These are phyloP conservation scores for Phytopythium vexans DNA, from an alignment of 352 stramenopile species.

Conservation along the genomic window DNA sequence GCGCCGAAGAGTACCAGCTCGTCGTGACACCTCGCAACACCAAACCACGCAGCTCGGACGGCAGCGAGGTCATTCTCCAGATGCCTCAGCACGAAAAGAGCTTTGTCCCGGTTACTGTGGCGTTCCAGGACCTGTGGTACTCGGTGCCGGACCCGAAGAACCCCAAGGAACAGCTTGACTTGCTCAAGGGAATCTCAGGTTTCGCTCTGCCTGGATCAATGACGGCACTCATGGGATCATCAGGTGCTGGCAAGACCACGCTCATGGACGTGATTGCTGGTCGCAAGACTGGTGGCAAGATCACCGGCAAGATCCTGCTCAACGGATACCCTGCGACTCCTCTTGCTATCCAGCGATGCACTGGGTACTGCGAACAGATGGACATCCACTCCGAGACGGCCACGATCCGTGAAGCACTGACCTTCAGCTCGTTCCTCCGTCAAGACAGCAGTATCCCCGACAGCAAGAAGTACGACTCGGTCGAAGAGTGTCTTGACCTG, in stretches of 20 bases:
- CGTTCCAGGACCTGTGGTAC: conserved; percentile 29
- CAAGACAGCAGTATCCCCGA: too few species aligned
- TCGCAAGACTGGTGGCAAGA: conserved; percentile 77
- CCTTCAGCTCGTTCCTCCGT: too few species aligned
- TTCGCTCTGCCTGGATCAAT: conserved; percentile 33
- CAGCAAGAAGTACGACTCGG: too few species aligned
- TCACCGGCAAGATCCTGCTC: conserved; percentile 70
- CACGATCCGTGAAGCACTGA: too few species aligned
- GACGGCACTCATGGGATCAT: conserved; percentile 46
- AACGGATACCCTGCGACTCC: conserved; percentile 60
- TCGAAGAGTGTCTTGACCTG: conserved; percentile 44
- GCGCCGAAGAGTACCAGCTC: conserved; percentile 10
- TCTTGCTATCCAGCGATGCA: conserved; percentile 14
- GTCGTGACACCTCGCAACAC: conserved; percentile 13
- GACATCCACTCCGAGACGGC: too few species aligned
- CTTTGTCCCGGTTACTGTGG: conserved; percentile 31
- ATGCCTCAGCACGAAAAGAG: conserved; percentile 28
- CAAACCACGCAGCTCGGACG: background rate
- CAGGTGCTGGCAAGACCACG: conserved; percentile 29
- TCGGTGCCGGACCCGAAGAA: conserved; percentile 16
- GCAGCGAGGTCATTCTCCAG: too few species aligned
- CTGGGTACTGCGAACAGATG: conserved; percentile 18
- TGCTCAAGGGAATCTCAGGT: conserved; percentile 36
- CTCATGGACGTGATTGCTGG: conserved; percentile 91
- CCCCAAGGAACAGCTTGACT: conserved; percentile 18